Conservation (phyloP, 2,329 filamentous ascomycete genomes). For the Scedosporium boydii region DNA sequence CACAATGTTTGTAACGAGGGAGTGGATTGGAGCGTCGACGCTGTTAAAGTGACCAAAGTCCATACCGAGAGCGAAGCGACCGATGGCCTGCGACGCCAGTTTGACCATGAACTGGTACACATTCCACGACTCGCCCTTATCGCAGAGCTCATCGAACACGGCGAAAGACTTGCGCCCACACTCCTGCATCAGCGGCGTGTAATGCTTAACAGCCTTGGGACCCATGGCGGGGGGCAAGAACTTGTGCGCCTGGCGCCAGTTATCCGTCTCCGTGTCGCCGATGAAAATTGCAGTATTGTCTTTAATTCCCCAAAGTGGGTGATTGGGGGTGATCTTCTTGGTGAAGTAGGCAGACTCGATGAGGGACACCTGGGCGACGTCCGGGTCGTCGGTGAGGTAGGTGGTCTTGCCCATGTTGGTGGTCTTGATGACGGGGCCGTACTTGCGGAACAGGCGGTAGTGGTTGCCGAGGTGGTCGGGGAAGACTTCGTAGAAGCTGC, state of each 20-base stretch:
- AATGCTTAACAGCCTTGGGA: slow-evolving; percentile 51
- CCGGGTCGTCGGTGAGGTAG: slow-evolving; percentile 42
- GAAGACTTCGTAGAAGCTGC: slow-evolving; percentile 44
- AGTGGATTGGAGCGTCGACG: slow-evolving; percentile 36
- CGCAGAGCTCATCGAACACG: slow-evolving; percentile 41
- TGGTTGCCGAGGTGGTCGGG: slow-evolving; percentile 50
- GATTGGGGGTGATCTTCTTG: slow-evolving; percentile 40
- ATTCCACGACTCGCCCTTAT: slow-evolving; percentile 34
- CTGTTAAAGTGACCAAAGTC: slow-evolving; percentile 34
- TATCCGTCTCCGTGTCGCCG: slow-evolving; percentile 39
- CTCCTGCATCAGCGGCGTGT: slow-evolving; percentile 48
- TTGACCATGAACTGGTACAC: slow-evolving; percentile 42
- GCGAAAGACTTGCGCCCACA: slow-evolving; percentile 40
- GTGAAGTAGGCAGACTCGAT: slow-evolving; percentile 42
- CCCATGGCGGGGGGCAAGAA: slow-evolving; percentile 50
- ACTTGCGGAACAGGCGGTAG: slow-evolving; percentile 41
- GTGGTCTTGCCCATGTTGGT: slow-evolving; percentile 38
- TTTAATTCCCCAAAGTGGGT: slow-evolving; percentile 35
- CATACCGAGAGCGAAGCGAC: slow-evolving; percentile 32
- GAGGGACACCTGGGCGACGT: slow-evolving; percentile 34
- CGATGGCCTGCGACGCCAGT: slow-evolving; percentile 34
- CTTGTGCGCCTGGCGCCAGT: slow-evolving; percentile 47
- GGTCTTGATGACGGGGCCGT: slow-evolving; percentile 42
- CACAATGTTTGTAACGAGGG: slow-evolving; percentile 41
- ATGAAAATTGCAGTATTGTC: slow-evolving; percentile 32